Conservation (phyloP, 176 grass and related monocot species). For the Luzula sylvatica region DNA sequence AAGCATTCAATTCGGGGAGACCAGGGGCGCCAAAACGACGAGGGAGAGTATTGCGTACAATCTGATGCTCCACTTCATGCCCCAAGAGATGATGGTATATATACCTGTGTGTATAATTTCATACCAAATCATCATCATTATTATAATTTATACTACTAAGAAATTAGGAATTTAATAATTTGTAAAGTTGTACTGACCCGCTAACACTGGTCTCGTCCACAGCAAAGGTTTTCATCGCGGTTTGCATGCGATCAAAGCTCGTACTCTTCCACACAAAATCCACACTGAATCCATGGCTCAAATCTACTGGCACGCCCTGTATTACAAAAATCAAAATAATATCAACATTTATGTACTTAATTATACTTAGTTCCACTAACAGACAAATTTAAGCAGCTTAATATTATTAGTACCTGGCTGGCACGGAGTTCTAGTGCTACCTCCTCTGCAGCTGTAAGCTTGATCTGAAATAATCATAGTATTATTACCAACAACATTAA, state of each 20-base stretch:
- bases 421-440: conserved; percentile 97
- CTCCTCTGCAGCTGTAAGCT: conserved; percentile 96
- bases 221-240: conserved; percentile 97
- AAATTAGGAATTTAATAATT: background rate
- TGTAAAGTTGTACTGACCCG: conserved; percentile 50
- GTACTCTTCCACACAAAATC: conserved; percentile 99
- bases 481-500: no score
- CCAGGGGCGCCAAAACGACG: conserved; percentile 94
- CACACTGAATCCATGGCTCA: conserved; percentile 88
- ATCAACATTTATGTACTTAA: conserved; percentile 15
- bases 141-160: background rate
- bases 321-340: conserved; percentile 16
- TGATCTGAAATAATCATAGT: conserved; percentile 48
- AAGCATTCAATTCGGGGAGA: conserved; percentile 98
- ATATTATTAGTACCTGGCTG: conserved; percentile 46
- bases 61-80: conserved; percentile 96
- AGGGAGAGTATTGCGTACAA: conserved; percentile 77
- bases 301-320: conserved; percentile 86
- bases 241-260: conserved; percentile 99
- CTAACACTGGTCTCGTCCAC: conserved; percentile 99
- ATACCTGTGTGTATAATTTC: conserved; percentile 36
- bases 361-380: no score
- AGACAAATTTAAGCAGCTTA: no score
- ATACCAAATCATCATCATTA: background rate
- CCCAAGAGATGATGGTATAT: conserved; percentile 99